Evolutionary conservation across 2,329 filamentous ascomycete species (phyloP), one percentile per base, ranked within the genome.

Genomic region (Colletotrichum cordylinicola): DNA sequence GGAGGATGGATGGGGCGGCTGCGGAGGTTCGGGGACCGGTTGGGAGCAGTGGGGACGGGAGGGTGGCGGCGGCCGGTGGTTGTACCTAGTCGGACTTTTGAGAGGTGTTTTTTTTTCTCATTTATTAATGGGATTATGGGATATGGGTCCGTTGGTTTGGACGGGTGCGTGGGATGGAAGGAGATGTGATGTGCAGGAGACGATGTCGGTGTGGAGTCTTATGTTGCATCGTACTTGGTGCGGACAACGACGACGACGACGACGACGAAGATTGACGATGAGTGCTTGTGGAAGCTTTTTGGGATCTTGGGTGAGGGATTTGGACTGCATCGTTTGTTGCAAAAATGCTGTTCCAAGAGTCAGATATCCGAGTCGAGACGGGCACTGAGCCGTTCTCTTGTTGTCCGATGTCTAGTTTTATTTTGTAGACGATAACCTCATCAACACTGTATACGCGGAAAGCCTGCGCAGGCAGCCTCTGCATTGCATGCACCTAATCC

Each of bases 301-400:
- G 18, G 9, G 39, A 9, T 6, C 39, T 48, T 48, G 39, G 39
- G 18, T 48, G 18, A 48, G 39, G 39, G 9, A n/a, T n/a, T 48
- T n/a, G 18, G 39, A 43, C 3, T 6, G 3, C 3, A 48, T 48
- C 5, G 5, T 7, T 6, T 18, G 39, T 4, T 48, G 39, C 39
- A 6, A 6, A 18, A 2, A 7, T 48, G 39, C 1, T 48, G n/a
- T 12, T 10, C 10, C 39, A 48, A 18, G n/a, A 18, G 9, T 0
- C 6, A 18, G 12, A 12, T 48, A 2, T 12, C n/a, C 39, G n/a
- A 4, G 18, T 12, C 18, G 18, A 48, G 39, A 0, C 2, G 39
- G 9, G 4, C 3, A n/a, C 1, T 48, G 39, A 4, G 39, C 39
- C 0, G n/a, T 48, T 0, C 24, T 27, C 4, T 43, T n/a, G 8